Evolutionary conservation across 805 yeast genomes (phyloP).

Genomic region (Komagataella kurtzmanii): DNA sequence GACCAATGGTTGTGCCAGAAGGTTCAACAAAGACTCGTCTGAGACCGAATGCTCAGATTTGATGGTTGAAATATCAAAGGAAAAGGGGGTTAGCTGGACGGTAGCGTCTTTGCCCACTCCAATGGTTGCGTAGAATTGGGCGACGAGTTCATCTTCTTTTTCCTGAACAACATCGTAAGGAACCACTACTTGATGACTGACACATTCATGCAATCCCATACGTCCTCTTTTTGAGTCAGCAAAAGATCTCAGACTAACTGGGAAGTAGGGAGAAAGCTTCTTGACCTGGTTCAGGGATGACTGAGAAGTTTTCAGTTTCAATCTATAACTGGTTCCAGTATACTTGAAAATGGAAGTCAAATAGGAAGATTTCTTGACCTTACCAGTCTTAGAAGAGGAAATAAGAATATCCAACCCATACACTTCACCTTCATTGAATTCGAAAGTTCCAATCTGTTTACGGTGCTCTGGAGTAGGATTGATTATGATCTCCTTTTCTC

Average conservation of each 20-base stretch:
- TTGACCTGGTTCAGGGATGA: conserved; percentile 53
- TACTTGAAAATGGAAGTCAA: conserved; percentile 61
- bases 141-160: conserved; percentile 51
- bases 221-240: conserved; percentile 60
- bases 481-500: conserved; percentile 62
- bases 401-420: conserved; percentile 64
- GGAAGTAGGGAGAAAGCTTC: conserved; percentile 53
- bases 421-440: conserved; percentile 65
- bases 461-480: conserved; percentile 63
- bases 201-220: conserved; percentile 63
- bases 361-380: conserved; percentile 39
- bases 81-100: conserved; percentile 46
- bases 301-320: conserved; percentile 62
- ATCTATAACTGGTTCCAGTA: conserved; percentile 53
- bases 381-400: conserved; percentile 45
- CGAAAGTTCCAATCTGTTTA: conserved; percentile 44
- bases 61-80: conserved; percentile 32
- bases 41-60: conserved; percentile 41
- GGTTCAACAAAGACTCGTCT: conserved; percentile 32
- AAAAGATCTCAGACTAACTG: conserved; percentile 51
- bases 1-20: conserved; percentile 33
- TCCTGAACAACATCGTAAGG: conserved; percentile 60
- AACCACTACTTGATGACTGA: conserved; percentile 49
- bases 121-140: conserved; percentile 64
- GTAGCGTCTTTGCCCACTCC: conserved; percentile 65